Conservation (phyloP, 345 rosid species). For the Dimocarpus longan region DNA sequence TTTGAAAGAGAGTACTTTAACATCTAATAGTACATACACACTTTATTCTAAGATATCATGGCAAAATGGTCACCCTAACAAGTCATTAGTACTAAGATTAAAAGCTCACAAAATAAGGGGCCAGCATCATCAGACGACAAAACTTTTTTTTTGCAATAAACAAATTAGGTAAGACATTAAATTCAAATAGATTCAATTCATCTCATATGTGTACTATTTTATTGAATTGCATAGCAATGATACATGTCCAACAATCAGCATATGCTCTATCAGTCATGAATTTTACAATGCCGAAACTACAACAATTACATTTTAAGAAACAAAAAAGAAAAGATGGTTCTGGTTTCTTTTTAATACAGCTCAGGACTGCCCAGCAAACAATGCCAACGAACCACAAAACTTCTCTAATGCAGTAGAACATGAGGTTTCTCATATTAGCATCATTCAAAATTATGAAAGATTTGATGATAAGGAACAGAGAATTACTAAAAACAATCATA, state of each 20-base stretch:
- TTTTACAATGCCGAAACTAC: constrained; percentile 47
- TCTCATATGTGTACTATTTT: constrained; percentile 34
- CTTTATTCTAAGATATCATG: neutral
- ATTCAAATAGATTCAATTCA: neutral
- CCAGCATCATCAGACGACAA: neutral
- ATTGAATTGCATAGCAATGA: constrained; percentile 44
- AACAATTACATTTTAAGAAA: constrained; percentile 46
- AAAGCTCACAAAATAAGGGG: neutral
- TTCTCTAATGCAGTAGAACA: constrained; percentile 29
- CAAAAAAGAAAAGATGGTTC: constrained; percentile 26
- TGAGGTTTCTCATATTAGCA: constrained; percentile 32
- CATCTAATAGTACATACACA: too few species aligned
- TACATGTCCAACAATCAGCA: constrained; percentile 50
- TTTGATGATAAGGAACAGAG: constrained; percentile 26
- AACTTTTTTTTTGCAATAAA: neutral
- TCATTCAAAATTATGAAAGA: constrained; percentile 38
- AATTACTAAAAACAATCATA: constrained; percentile 49
- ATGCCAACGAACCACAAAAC: constrained; percentile 45
- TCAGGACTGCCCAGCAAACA: constrained; percentile 29
- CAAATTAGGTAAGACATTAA: neutral
- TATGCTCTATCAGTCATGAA: constrained; percentile 43
- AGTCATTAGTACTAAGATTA: neutral
- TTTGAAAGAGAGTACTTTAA: neutral
- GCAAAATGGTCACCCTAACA: neutral
- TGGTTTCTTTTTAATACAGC: constrained; percentile 35